phyloP scores from a whole-genome alignment of 2,329 filamentous ascomycete genomes.

The Verticillium longisporum region DNA sequence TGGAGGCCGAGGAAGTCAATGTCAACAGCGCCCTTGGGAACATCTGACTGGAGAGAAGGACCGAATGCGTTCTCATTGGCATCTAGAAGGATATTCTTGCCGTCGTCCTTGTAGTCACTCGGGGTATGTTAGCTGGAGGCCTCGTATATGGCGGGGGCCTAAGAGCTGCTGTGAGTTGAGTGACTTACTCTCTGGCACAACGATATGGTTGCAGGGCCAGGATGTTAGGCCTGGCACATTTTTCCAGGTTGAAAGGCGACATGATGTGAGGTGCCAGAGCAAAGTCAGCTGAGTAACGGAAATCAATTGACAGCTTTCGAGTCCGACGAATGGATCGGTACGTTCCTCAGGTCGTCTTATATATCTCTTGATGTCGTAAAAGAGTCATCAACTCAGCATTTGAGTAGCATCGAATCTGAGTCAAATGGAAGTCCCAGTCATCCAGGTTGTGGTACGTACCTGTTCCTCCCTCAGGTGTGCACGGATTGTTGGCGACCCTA shows the following conservation, averaged over 20 bases:
- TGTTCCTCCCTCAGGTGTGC: not conserved
- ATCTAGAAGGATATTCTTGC: conserved; percentile 90
- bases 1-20: conserved; percentile 70
- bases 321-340: not conserved
- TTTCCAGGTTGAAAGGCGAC: conserved; percentile 65
- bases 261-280: conserved; percentile 22
- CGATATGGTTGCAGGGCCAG: conserved; percentile 71
- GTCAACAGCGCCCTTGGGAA: conserved; percentile 43
- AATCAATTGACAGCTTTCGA: not conserved
- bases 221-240: conserved; percentile 72
- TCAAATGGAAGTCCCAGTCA: not conserved
- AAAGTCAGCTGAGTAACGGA: not conserved
- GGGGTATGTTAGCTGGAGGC: conserved; percentile 12
- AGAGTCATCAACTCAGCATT: not conserved
- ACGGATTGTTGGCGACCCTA: not conserved
- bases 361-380: not conserved
- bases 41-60: conserved; percentile 59
- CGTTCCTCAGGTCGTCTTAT: not conserved
- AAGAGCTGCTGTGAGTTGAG: not conserved
- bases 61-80: conserved; percentile 98
- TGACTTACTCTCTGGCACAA: conserved; percentile 70
- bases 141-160: not conserved
- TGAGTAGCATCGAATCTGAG: not conserved
- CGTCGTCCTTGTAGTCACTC: conserved; percentile 98
- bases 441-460: not conserved